These are phyloP conservation scores for Protomyces inundatus DNA, from an alignment of 1,139 yeast genomes.

Conservation along the genomic window DNA sequence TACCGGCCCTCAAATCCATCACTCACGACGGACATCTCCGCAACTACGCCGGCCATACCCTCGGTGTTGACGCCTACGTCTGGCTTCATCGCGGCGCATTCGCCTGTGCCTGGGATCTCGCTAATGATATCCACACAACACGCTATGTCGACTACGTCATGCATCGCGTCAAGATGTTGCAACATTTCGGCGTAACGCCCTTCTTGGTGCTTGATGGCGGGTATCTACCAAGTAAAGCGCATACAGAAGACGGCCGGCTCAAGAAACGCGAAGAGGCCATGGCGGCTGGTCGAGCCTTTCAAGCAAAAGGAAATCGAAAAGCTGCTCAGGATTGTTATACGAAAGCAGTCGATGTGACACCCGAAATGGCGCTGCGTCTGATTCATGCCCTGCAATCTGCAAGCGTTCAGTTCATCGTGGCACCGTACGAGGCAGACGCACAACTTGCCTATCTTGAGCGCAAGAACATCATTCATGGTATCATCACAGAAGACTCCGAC, in stretches of 20 bases:
- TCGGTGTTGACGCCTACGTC: conserved; percentile 92
- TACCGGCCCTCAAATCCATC: conserved; percentile 33
- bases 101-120: conserved; percentile 79
- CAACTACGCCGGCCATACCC: conserved; percentile 41
- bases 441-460: conserved; percentile 89
- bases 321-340: conserved; percentile 65
- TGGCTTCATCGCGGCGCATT: conserved; percentile 90
- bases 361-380: conserved; percentile 82
- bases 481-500: conserved; percentile 92
- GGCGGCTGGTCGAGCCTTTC: conserved; percentile 49
- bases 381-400: conserved; percentile 64
- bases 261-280: conserved; percentile 53
- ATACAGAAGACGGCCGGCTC: conserved; percentile 64
- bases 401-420: conserved; percentile 70
- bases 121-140: conserved; percentile 63
- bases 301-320: conserved; percentile 50
- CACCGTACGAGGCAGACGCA: conserved; percentile 98
- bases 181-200: conserved; percentile 65
- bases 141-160: conserved; percentile 42
- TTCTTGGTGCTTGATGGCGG: conserved; percentile 95
- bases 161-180: conserved; percentile 48
- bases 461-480: conserved; percentile 70
- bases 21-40: conserved; percentile 26
- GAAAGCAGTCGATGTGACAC: conserved; percentile 81
- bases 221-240: conserved; percentile 68